Conservation (phyloP, 805 yeast genomes). For the Peterozyma toletana region DNA sequence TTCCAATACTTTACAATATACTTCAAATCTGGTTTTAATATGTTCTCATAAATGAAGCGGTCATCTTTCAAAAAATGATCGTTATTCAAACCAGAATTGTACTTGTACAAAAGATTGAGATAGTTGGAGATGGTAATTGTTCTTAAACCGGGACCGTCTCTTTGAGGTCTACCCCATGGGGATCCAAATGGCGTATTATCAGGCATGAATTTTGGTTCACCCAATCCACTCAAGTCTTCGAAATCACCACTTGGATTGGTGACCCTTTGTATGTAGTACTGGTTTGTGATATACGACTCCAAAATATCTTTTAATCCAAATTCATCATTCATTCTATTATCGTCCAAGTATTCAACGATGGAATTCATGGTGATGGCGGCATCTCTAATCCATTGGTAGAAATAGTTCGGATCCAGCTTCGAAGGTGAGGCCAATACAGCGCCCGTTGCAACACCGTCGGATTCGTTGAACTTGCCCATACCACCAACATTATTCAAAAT, state of each 20-base stretch:
- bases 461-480: conserved; percentile 16
- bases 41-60: conserved; percentile 14
- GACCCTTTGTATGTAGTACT: conserved; percentile 53
- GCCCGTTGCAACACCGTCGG: conserved; percentile 46
- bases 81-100: conserved; percentile 17
- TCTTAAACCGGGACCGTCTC: conserved; percentile 90
- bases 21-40: conserved; percentile 59
- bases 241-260: conserved; percentile 65
- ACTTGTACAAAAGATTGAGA: conserved; percentile 32
- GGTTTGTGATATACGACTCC: conserved; percentile 57
- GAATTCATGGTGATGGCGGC: conserved; percentile 75
- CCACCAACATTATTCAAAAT: conserved; percentile 56
- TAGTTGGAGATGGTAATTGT: conserved; percentile 54
- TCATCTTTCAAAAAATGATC: conserved; percentile 20
- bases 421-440: conserved; percentile 86
- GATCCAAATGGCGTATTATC: conserved; percentile 56
- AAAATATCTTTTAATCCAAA: conserved; percentile 21
- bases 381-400: conserved; percentile 87
- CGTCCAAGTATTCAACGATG: conserved; percentile 48
- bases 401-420: conserved; percentile 63
- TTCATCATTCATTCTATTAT: conserved; percentile 20
- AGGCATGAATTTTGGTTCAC: conserved; percentile 83
- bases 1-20: conserved; percentile 61
- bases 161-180: conserved; percentile 92
- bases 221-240: conserved; percentile 50